Conservation (phyloP, 2,329 filamentous ascomycete genomes). For the Diaporthe eres region DNA sequence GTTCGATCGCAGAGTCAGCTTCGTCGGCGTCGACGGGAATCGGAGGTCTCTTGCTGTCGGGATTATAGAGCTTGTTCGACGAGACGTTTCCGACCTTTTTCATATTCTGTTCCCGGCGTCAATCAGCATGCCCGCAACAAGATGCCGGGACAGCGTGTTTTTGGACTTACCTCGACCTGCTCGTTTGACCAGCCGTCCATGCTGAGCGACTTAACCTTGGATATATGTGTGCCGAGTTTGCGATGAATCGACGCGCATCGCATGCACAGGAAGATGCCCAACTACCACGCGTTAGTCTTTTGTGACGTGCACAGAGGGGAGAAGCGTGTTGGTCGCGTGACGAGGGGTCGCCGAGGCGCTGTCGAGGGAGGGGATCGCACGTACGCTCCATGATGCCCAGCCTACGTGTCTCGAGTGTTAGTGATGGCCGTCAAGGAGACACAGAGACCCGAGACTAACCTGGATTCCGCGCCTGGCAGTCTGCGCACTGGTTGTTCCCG, state of each 20-base stretch:
- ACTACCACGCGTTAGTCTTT: conserved; percentile 60
- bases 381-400: conserved; percentile 97
- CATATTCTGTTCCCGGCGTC: conserved; percentile 79
- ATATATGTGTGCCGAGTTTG: conserved; percentile 97
- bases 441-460: conserved; percentile 66
- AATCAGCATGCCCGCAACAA: neutral
- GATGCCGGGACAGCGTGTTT: neutral
- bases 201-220: conserved; percentile 97
- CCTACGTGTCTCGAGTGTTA: conserved; percentile 65
- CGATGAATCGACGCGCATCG: conserved; percentile 95
- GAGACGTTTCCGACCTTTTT: conserved; percentile 88
- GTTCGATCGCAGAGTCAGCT: conserved; percentile 93
- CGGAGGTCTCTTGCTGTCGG: conserved; percentile 83
- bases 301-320: neutral
- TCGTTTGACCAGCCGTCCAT: conserved; percentile 99
- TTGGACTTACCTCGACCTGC: conserved; percentile 86
- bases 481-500: conserved; percentile 94
- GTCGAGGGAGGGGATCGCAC: conserved; percentile 52
- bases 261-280: conserved; percentile 98
- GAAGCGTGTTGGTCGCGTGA: conserved; percentile 32
- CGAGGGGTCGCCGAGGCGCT: conserved; percentile 37
- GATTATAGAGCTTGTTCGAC: conserved; percentile 92
- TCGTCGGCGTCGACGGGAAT: conserved; percentile 93
- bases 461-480: conserved; percentile 93
- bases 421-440: conserved; percentile 39